Percentiles rank a stretch among this genome's conserved stretches.
Evolutionary conservation across 2,329 filamentous ascomycete genomes (phyloP).

Genomic region (Exserohilum rostratum): DNA sequence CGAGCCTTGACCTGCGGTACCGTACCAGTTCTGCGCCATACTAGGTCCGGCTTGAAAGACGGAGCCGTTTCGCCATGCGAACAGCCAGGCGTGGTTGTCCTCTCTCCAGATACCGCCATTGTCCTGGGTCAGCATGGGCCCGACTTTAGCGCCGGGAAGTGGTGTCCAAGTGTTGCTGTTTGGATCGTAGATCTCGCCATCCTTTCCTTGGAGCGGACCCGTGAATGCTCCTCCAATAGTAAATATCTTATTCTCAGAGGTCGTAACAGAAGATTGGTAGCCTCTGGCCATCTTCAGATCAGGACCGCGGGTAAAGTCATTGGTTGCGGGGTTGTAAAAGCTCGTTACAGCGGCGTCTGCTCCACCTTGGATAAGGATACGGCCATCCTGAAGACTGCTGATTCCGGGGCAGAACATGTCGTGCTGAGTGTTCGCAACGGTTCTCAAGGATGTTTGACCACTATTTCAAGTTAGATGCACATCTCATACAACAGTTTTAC

Average conservation of each 20-base stretch:
- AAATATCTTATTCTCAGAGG: conserved; percentile 30
- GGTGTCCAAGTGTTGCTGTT: conserved; percentile 28
- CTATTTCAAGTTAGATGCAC: not conserved
- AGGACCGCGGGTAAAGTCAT: conserved; percentile 23
- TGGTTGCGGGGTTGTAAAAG: conserved; percentile 29
- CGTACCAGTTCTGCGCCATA: conserved; percentile 36
- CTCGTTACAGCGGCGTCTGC: conserved; percentile 29
- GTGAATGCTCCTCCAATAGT: conserved; percentile 37
- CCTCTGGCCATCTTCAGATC: conserved; percentile 33
- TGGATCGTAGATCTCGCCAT: conserved; percentile 32
- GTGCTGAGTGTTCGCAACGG: conserved; percentile 32
- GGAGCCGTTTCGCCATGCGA: conserved; percentile 26
- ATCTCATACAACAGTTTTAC: not conserved
- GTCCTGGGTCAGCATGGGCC: conserved; percentile 29
- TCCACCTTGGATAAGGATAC: conserved; percentile 33
- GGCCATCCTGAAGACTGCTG: conserved; percentile 30
- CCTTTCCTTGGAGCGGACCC: conserved; percentile 27
- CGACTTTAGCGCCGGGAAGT: conserved; percentile 23
- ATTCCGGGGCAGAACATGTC: conserved; percentile 39
- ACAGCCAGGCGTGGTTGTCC: conserved; percentile 34
- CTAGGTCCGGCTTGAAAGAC: conserved; percentile 35
- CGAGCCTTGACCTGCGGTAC: conserved; percentile 24
- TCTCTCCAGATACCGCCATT: conserved; percentile 29
- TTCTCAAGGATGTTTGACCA: conserved; percentile 16
- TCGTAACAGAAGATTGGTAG: conserved; percentile 28